Evolutionary conservation across 345 rosid genomes (phyloP).

Genomic region (Balakata baccata): DNA sequence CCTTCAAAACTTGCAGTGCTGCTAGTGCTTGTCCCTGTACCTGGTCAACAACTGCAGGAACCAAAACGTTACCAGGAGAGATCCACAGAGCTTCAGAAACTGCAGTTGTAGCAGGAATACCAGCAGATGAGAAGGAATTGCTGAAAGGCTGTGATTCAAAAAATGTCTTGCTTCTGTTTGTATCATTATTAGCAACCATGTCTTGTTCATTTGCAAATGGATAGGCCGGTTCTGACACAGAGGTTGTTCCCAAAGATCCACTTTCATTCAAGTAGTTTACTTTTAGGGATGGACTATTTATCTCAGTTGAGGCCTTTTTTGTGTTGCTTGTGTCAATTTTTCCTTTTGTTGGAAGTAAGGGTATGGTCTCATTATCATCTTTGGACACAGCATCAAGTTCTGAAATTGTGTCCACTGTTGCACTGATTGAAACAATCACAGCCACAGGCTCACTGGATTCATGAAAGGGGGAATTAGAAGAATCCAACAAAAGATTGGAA

Average conservation of each 20-base stretch:
- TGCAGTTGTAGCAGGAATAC: slow-evolving; percentile 85
- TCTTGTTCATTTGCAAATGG: slow-evolving; percentile 34
- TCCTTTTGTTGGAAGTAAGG: slow-evolving; percentile 34
- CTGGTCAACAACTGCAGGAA: slow-evolving; percentile 80
- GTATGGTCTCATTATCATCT: slow-evolving; percentile 24
- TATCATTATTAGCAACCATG: slow-evolving; percentile 30
- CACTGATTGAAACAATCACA: slow-evolving; percentile 32
- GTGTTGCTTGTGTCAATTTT: slow-evolving; percentile 26
- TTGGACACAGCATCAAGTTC: slow-evolving; percentile 34
- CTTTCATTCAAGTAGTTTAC: slow-evolving; percentile 32
- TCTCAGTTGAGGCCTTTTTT: slow-evolving; percentile 19
- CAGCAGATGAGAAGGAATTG: slow-evolving; percentile 47
- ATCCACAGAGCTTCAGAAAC: slow-evolving; percentile 61
- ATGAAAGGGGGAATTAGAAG: slow-evolving; percentile 24
- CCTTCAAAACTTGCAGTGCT: slow-evolving; percentile 89
- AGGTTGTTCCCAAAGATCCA: slow-evolving; percentile 28
- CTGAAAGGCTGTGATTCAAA: slow-evolving; percentile 36
- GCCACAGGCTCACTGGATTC: slow-evolving; percentile 29
- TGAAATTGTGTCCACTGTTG: slow-evolving; percentile 33
- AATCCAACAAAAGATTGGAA: slow-evolving; percentile 20
- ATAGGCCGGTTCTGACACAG: slow-evolving; percentile 36
- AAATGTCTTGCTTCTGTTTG: slow-evolving; percentile 27
- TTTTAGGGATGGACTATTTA: slow-evolving; percentile 39
- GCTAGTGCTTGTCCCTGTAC: slow-evolving; percentile 82
- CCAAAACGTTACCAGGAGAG: slow-evolving; percentile 71